Conservation (phyloP, 306 rosid genomes). For the Lablab purpureus region DNA sequence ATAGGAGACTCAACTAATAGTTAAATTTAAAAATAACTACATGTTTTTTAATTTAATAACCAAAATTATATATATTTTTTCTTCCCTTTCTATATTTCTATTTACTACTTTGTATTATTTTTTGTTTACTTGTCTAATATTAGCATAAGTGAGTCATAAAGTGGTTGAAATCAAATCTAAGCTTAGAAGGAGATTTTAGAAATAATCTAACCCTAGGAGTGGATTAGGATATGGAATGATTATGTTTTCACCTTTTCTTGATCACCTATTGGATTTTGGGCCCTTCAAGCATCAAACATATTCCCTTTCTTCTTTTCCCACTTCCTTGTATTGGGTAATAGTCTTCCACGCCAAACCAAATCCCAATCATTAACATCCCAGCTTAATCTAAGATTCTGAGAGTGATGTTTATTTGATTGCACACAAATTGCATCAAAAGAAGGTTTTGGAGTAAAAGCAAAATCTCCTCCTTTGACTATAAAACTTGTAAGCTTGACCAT, state of each 20-base stretch:
- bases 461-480: slow-evolving; percentile 47
- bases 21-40: background rate
- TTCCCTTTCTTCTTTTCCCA: background rate
- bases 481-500: slow-evolving; percentile 14
- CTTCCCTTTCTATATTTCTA: background rate
- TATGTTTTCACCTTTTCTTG: slow-evolving; percentile 34
- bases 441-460: slow-evolving; percentile 35
- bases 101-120: background rate
- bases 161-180: slow-evolving; percentile 29
- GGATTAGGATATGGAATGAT: slow-evolving; percentile 47
- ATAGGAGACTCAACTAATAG: too few relatives aligned
- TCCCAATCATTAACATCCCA: slow-evolving; percentile 44
- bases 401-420: slow-evolving; percentile 40
- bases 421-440: slow-evolving; percentile 46
- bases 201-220: slow-evolving; percentile 26
- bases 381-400: slow-evolving; percentile 36
- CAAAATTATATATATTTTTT: background rate
- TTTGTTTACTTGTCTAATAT: background rate
- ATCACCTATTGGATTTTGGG: slow-evolving; percentile 39
- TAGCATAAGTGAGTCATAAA: slow-evolving; percentile 13
- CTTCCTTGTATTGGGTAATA: slow-evolving; percentile 12
- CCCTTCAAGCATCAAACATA: slow-evolving; percentile 16
- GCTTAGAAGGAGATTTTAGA: slow-evolving; percentile 12
- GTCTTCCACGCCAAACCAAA: slow-evolving; percentile 51
- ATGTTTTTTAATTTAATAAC: background rate